Evolutionary conservation across 805 yeast species (phyloP).

Genomic region (Monosporozyma yasuniensis): DNA sequence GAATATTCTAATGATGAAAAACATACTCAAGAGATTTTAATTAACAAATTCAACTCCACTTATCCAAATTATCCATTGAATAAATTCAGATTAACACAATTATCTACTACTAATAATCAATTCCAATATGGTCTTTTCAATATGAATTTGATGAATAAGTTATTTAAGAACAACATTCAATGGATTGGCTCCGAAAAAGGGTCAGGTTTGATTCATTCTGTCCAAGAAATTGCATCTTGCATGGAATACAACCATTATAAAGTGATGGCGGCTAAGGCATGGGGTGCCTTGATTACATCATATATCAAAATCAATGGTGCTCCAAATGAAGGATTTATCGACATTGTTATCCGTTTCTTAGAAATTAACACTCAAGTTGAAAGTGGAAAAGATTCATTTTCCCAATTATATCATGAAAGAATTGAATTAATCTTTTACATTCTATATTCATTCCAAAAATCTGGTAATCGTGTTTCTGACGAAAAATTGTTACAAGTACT

Average conservation of each 20-base stretch:
- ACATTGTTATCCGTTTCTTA: constrained; percentile 42
- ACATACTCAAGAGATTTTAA: constrained; percentile 38
- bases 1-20: constrained; percentile 40
- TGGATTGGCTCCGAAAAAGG: constrained; percentile 34
- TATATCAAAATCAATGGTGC: constrained; percentile 39
- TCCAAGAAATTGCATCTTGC: constrained; percentile 52
- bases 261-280: constrained; percentile 57
- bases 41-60: constrained; percentile 36
- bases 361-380: constrained; percentile 38
- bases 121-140: constrained; percentile 51
- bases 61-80: constrained; percentile 41
- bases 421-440: constrained; percentile 57
- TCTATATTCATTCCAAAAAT: constrained; percentile 22
- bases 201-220: constrained; percentile 37
- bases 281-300: constrained; percentile 70
- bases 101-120: constrained; percentile 38
- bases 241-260: constrained; percentile 60
- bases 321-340: constrained; percentile 29
- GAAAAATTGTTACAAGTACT: constrained; percentile 20
- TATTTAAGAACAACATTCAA: constrained; percentile 37
- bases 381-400: constrained; percentile 41
- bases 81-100: constrained; percentile 44
- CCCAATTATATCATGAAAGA: constrained; percentile 49
- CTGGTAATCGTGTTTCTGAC: constrained; percentile 16
- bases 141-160: constrained; percentile 50